Evolutionary conservation across 768 basidiomycete species (phyloP), one percentile per base, ranked within the genome.

Genomic region (Sarcodon aspratus): DNA sequence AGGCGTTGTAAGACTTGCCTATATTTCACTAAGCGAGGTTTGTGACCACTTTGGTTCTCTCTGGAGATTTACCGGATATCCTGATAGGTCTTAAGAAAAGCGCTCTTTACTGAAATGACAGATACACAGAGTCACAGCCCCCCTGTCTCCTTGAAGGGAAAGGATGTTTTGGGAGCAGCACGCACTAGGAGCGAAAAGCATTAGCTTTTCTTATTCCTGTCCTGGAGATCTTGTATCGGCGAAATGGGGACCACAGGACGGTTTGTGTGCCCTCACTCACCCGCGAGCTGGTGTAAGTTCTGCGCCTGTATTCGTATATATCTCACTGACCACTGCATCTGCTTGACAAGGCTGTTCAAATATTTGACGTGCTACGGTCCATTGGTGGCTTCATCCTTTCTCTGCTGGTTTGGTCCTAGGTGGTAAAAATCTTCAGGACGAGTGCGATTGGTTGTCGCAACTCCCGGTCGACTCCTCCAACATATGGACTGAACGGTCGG

Each of bases 401-500:
- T n/a, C n/a, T n/a, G n/a, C n/a, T n/a, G n/a, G n/a, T n/a, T n/a
- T n/a, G n/a, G n/a, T n/a, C n/a, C n/a, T n/a, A n/a, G n/a, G n/a
- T n/a, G n/a, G n/a, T n/a, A n/a, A n/a, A n/a, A n/a, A n/a, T n/a
- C n/a, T n/a, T n/a, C n/a, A n/a, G n/a, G n/a, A n/a, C n/a, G n/a
- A n/a, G n/a, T n/a, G n/a, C n/a, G n/a, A n/a, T n/a, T n/a, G n/a
- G n/a, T 99, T n/a, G 89, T 99, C 12, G 95, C 95, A 2, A 98
- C 95, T 5, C 95, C 95, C 5, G 95, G 95, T 21, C 76, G 95
- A 42, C 70, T 99, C 40, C 69, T 99, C 42, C 96, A 99, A 57
- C 96, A 99, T 63, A 87, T 99, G 85, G 96, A 98, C 61, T 92
- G 96, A 64, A 98, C 96, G 3, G 77, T 93, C 47, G 94, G 94